These are phyloP conservation scores for Penicillium verrucosum DNA, from an alignment of 2,329 filamentous ascomycete genomes.

Conservation along the genomic window DNA sequence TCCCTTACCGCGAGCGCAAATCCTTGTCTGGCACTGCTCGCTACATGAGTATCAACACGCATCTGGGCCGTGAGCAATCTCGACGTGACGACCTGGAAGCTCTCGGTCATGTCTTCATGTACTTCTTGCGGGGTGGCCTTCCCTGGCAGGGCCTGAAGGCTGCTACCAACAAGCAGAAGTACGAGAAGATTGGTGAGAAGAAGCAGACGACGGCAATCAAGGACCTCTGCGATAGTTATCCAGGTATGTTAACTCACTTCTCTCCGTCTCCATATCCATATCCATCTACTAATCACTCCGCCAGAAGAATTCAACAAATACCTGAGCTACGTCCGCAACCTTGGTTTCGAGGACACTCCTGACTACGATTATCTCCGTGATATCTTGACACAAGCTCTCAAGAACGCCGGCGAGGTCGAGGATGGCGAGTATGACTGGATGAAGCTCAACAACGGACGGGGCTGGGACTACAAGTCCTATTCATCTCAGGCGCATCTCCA, in stretches of 20 bases:
- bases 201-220: slow-evolving; percentile 98
- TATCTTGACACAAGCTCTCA: slow-evolving; percentile 91
- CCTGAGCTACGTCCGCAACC: slow-evolving; percentile 91
- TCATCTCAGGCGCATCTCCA: slow-evolving; percentile 71
- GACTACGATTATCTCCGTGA: slow-evolving; percentile 98
- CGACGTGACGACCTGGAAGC: slow-evolving; percentile 94
- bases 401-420: slow-evolving; percentile 90
- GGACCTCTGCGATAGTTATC: slow-evolving; percentile 93
- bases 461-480: slow-evolving; percentile 78
- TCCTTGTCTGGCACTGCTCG: slow-evolving; percentile 92
- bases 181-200: slow-evolving; percentile 99
- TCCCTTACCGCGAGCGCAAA: slow-evolving; percentile 94
- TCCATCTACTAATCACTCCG: slow-evolving; percentile 30
- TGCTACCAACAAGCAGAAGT: slow-evolving; percentile 87
- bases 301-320: slow-evolving; percentile 95
- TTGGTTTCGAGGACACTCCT: slow-evolving; percentile 96
- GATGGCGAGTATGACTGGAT: slow-evolving; percentile 99
- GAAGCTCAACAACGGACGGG: slow-evolving; percentile 92
- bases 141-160: slow-evolving; percentile 68
- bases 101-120: slow-evolving; percentile 67
- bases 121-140: slow-evolving; percentile 63
- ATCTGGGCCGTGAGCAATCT: slow-evolving; percentile 93
- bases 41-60: slow-evolving; percentile 99
- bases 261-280: not conserved
- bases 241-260: slow-evolving; percentile 50